Evolutionary conservation across 768 basidiomycete species (phyloP), one percentile per base, ranked within the genome.

Genomic region (Auricularia auricula-judae): DNA sequence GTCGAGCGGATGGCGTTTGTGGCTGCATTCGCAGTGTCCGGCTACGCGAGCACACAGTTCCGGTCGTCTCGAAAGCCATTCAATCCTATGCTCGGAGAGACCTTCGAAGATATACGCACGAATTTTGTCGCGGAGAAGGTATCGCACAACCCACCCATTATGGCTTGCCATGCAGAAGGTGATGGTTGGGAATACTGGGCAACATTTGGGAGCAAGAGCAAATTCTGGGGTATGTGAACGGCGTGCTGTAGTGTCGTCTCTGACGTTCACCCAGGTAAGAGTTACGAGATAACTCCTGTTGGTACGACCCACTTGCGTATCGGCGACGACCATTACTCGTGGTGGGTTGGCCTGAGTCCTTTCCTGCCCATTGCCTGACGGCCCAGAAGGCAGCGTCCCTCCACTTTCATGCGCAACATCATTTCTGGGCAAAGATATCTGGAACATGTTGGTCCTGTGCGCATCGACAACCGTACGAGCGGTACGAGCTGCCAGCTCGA

Each of bases 351-450:
- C 14, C 21, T 16, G 18, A 51, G 1, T 16, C 16, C 16, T 21
- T 8, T 21, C 5, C 18, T 23, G 62, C 44, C 23, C 23, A 34
- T 36, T 29, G 29, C 29, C 43, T n/a, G 12, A 47, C 59, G 63
- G 4, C 44, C 23, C 14, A 5, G 11, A 69, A 92, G 92, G 91
- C 87, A 83, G 59, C 90, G 88, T 68, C 92, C 92, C 1, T 91
- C 90, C 0, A 89, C 89, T 2, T 95, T 93, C 74, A 86, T 93
- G 79, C 79, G 92, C 66, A 93, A 93, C 74, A 77, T 95, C 65
- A 86, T 94, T 84, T 87, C 91, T 74, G 93, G 93, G 10, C 88
- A 89, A 33, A 93, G 93, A 71, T 95, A 94, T 72, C 80, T 95
- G 34, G 92, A 93, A 71, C 93, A 93, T 70, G 82, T 81, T 47